Evolutionary conservation across 371 early-diverging fungal species (phyloP), one percentile per base, ranked within the genome.

Genomic region (Apophysomyces sp.): DNA sequence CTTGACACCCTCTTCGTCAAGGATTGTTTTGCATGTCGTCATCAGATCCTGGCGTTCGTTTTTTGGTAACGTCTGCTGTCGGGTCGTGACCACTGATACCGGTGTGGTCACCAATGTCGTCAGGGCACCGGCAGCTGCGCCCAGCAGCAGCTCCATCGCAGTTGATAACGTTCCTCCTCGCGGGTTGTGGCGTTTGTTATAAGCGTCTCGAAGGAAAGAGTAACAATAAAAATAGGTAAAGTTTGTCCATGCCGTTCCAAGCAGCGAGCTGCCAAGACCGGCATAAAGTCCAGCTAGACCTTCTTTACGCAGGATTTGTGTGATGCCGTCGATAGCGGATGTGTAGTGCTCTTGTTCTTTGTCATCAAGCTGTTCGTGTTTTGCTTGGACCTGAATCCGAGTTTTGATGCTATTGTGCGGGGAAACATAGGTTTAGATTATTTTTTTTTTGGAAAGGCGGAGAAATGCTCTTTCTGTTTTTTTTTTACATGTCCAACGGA

Each of bases 211-310:
- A 57, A 96, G 74, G 27, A 86, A 78, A 34, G 90, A 88, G 80
- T 96, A 96, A 66, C 92, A 94, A 82, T 95, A 97, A 73, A 97
- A 98, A 72, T 98, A 98, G 26, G 94, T 92, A 69, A 97, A 97
- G 58, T 91, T 92, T 68, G 91, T 93, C 49, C 90, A 87, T 24
- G 88, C 90, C 13, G 95, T 96, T 57, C 95, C 96, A 44, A 94
- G 74, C 56, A 97, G 76, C 29, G 94, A 95, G 16, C 93, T 86
- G 8, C 87, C 87, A 3, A 98, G 82, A 26, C 98, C 98, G 28
- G 94, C 89, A 69, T 97, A 98, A 55, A 98, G 81, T 7, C 98
- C 98, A 26, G 80, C 41, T 28, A 96, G n/a, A 32, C 98, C 98
- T 69, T 98, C 98, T 44, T 74, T 82, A 55, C 77, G 60, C 26